Evolutionary conservation across 1,139 yeast species (phyloP), one percentile per base, ranked within the genome.

Genomic region (Candida labiduridarum): DNA sequence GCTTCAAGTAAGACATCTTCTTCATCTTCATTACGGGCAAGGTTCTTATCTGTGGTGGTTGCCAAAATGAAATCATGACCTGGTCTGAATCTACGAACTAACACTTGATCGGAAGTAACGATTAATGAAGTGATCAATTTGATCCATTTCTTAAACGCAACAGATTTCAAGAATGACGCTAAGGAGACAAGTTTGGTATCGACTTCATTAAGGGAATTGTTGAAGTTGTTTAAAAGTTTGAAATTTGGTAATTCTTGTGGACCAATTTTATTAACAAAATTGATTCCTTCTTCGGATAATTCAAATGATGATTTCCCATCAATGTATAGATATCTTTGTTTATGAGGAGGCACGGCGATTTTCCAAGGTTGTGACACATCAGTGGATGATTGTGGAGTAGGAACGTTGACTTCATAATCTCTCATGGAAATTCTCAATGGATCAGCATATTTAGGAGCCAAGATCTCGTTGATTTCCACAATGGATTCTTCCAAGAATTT

Each of bases 21-120:
- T 8, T 62, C 63, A 2, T 57, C 48, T 30, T 68, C 66, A 10
- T 67, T 72, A 8, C 78, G 57, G 2, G 78, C 78, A 34, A 74
- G 52, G 18, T 76, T 69, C 42, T 76, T 72, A 42, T 82, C 86
- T 4, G 85, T 75, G 10, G 89, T 80, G 0, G 98, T 89, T 0
- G 99, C 99, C 46, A 95, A 74, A 3, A 94, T 92, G 66, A 89
- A 95, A 67, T 95, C 99, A 38, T 83, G 84, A 1, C 98, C 99
- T 0, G 97, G 99, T 59, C 99, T 81, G 71, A 95, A 95, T 56
- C 98, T 76, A 63, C 99, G 81, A 2, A 87, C 79, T 39, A 91
- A 64, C 1, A 88, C 71, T 58, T 87, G 89, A 52, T 88, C 89
- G 41, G 85, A 79, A 9, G 83, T 72, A 8, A 88, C 83, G 2